Evolutionary conservation across 306 rosid genomes (phyloP).

Genomic region (Trifolium repens): DNA sequence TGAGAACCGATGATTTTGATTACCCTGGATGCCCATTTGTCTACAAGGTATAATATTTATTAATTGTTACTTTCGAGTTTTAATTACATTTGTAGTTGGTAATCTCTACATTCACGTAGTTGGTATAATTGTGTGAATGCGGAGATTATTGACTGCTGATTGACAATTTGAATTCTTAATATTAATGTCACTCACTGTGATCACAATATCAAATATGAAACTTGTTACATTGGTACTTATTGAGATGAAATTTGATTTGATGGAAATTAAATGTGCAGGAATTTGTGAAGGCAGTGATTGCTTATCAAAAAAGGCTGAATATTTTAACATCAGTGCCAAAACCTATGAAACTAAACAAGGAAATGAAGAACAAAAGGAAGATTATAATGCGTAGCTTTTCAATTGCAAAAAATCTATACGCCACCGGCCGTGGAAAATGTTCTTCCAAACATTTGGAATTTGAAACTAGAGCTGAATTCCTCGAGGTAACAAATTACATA

Average conservation of each 20-base stretch:
- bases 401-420: conserved; percentile 62
- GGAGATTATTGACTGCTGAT: too few species aligned
- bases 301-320: conserved; percentile 69
- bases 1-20: conserved; percentile 78
- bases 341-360: conserved; percentile 57
- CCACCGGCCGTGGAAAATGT: conserved; percentile 42
- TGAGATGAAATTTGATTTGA: neutral
- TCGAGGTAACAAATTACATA: conserved; percentile 55
- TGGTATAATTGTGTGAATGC: neutral
- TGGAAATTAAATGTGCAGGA: conserved; percentile 55
- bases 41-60: conserved; percentile 55
- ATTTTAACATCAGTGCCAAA: conserved; percentile 44
- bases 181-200: too few species aligned
- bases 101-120: neutral
- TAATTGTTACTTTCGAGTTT: neutral
- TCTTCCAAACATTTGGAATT: conserved; percentile 63
- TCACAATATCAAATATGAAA: too few species aligned
- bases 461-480: conserved; percentile 72
- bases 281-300: conserved; percentile 87
- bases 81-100: neutral
- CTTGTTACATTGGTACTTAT: neutral
- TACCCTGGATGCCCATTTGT: conserved; percentile 82
- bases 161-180: too few species aligned
- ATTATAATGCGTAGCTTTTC: conserved; percentile 70
- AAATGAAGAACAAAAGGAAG: conserved; percentile 70